Evolutionary conservation across 129 eudicot genomes (phyloP).

Genomic region (Heracleum sosnowskyi): DNA sequence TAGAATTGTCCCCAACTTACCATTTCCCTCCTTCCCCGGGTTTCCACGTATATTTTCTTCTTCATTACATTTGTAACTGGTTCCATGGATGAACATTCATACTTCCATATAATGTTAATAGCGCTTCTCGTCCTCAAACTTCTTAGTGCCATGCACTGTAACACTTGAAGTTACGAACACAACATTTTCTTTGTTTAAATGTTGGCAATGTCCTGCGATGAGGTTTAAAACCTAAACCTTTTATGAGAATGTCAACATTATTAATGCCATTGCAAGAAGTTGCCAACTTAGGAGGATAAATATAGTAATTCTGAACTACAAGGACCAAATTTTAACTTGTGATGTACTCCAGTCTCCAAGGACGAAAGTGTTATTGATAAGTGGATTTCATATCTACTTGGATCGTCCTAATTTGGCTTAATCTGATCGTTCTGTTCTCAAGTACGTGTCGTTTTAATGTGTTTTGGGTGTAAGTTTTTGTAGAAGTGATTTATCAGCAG

Average conservation of each 20-base stretch:
- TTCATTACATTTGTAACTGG: background rate
- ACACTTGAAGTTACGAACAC: background rate
- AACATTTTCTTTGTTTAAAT: background rate
- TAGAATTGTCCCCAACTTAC: too few relatives aligned
- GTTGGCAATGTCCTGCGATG: background rate
- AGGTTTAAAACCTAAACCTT: background rate
- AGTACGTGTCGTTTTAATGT: too few relatives aligned
- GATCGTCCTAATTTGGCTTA: too few relatives aligned
- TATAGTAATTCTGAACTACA: too few relatives aligned
- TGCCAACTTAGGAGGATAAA: background rate
- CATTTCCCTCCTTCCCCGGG: conserved; percentile 10
- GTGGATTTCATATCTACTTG: too few relatives aligned
- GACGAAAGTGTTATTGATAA: too few relatives aligned
- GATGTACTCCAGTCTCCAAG: too few relatives aligned
- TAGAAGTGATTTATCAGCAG: too few relatives aligned
- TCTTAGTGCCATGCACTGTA: background rate
- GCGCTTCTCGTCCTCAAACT: background rate
- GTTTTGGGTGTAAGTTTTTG: too few relatives aligned
- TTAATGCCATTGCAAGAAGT: background rate
- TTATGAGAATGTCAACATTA: background rate
- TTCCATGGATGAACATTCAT: background rate
- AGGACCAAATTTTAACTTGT: too few relatives aligned
- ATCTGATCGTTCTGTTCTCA: too few relatives aligned
- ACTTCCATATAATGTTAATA: background rate
- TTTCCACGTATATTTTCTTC: background rate